Percentiles rank a stretch among this genome's conserved stretches.
phyloP scores from a whole-genome alignment of 1,139 yeast genomes.

The Yamadazyma buinensis region DNA sequence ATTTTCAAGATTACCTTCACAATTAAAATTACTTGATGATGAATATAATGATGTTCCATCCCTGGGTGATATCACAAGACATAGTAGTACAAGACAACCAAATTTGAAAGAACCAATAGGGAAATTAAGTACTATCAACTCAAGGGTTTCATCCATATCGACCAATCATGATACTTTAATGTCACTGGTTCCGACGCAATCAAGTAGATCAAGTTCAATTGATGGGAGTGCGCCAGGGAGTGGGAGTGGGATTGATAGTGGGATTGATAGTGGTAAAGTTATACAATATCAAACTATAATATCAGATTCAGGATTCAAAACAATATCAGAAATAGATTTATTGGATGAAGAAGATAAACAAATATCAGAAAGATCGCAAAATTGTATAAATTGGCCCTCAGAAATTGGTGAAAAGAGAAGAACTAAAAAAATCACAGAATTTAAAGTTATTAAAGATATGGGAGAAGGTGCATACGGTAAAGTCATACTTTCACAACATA shows the following conservation, averaged over 20 bases:
- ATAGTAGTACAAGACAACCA: slow-evolving; percentile 33
- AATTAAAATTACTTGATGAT: slow-evolving; percentile 46
- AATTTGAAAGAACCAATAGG: neutral
- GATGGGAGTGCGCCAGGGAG: neutral
- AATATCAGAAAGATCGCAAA: slow-evolving; percentile 29
- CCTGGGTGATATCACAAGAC: slow-evolving; percentile 27
- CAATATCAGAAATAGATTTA: slow-evolving; percentile 38
- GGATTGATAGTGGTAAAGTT: too few species aligned
- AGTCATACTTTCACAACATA: slow-evolving; percentile 75
- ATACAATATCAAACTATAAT: too few species aligned
- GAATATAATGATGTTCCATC: slow-evolving; percentile 10
- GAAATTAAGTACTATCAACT: neutral
- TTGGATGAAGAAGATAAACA: slow-evolving; percentile 42
- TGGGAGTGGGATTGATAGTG: too few species aligned
- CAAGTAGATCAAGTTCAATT: slow-evolving; percentile 2
- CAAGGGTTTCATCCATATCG: slow-evolving; percentile 4
- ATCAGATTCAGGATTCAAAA: too few species aligned
- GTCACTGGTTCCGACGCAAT: neutral
- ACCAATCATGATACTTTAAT: slow-evolving; percentile 1
- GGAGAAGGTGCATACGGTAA: slow-evolving; percentile 98
- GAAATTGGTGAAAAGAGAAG: slow-evolving; percentile 59
- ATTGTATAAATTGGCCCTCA: slow-evolving; percentile 49
- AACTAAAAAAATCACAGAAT: slow-evolving; percentile 68
- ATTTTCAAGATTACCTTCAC: slow-evolving; percentile 48
- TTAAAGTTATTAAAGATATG: slow-evolving; percentile 66